Base-by-base conservation (phyloP, 768 basidiomycete species). In the Candolleomyces eurysporus region DNA sequence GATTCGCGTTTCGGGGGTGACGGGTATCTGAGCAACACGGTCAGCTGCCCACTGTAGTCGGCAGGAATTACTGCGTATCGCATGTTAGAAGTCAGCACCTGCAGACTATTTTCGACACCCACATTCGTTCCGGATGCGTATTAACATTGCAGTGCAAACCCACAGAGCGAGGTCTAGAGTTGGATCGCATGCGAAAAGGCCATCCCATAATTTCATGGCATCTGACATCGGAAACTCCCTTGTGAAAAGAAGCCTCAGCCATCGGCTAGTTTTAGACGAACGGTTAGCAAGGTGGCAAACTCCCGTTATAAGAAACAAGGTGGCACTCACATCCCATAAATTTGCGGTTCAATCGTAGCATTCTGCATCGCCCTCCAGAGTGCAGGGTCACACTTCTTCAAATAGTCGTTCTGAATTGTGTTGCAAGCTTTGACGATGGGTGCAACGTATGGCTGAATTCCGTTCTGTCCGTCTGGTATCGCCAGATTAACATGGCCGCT, bases 201-300 rank as follows among this genome's bases (percentile, higher is more conserved):
- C 94, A 72, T 99, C 97, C 97, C 97, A 98, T n/a, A 99, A 70
- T 36, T 84, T 79, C 85, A 99, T 86, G 0, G 92, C 85, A 63
- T 92, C 88, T 3, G 78, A 68, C 79, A 98, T 84, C 45, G 79
- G 82, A 66, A 98, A 90, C 73, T 99, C 97, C 51, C 97, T 83
- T 4, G 95, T 96, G 74, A 98, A 98, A 6, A 99, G 78, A 17
- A 98, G 77, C 40, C 97, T 84, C 10, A 98, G 78, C 95, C 96
- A 98, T 32, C 97, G 95, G 61, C 94, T 96, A 46, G 42, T 60
- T 17, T 19, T 48, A 22, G 5, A 36, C 36, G 8, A 36, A 54
- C 56, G 17, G 39, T 68, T 21, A 67, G 52, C 5, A 36, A 1
- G 11, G 6, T 6, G 31, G 21, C 58, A 43, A n/a, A 56, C 16